Percentiles rank a stretch among this genome's conserved stretches.
These are phyloP conservation scores for Russula compacta DNA, from an alignment of 768 basidiomycete species.

Conservation along the genomic window DNA sequence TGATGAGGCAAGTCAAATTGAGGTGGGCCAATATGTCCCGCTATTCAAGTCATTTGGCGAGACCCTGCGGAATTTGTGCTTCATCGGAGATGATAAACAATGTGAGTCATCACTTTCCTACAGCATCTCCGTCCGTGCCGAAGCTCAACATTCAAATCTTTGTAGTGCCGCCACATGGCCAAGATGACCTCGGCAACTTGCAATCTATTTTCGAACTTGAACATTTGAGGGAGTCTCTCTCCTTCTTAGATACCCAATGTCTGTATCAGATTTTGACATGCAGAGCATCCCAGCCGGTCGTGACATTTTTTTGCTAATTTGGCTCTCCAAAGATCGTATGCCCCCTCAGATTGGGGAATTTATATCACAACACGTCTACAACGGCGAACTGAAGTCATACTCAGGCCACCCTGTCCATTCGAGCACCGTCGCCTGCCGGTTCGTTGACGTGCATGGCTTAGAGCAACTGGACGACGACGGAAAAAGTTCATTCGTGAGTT, in stretches of 20 bases:
- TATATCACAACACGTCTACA: slow-evolving; percentile 62
- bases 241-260: slow-evolving; percentile 74
- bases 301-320: slow-evolving; percentile 7
- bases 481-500: slow-evolving; percentile 4
- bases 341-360: slow-evolving; percentile 69
- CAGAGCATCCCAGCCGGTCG: too few relatives aligned
- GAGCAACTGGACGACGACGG: slow-evolving; percentile 24
- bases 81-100: slow-evolving; percentile 25
- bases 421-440: slow-evolving; percentile 43
- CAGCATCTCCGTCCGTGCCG: neutral
- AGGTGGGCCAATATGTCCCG: slow-evolving; percentile 25
- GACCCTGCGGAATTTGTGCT: slow-evolving; percentile 30
- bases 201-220: slow-evolving; percentile 72
- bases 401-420: slow-evolving; percentile 41
- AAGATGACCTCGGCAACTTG: slow-evolving; percentile 47
- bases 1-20: slow-evolving; percentile 30
- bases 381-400: slow-evolving; percentile 46
- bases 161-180: slow-evolving; percentile 73
- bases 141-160: neutral
- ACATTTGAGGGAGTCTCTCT: slow-evolving; percentile 40
- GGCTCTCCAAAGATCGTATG: slow-evolving; percentile 58
- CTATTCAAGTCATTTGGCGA: slow-evolving; percentile 18
- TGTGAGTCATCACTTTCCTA: too few relatives aligned
- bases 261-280: slow-evolving; percentile 22
- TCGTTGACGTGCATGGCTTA: slow-evolving; percentile 47